Percentiles rank a stretch among this genome's conserved stretches.
Conservation (phyloP, 2,329 filamentous ascomycete genomes). For the Dactylellina cionopaga region DNA sequence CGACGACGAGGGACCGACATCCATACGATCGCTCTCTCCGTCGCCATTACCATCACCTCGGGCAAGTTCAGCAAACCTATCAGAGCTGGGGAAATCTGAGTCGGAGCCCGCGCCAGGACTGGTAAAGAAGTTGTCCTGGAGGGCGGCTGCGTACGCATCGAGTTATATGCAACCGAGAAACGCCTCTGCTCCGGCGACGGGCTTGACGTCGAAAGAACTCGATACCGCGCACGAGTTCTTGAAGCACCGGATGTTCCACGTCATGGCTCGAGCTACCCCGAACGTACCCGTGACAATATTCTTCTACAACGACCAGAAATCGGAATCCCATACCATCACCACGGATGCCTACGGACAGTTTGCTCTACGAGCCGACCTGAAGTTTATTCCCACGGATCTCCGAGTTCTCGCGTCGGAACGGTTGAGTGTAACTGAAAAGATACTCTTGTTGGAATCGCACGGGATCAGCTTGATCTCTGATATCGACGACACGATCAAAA, state of each 20-base stretch:
- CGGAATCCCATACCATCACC: conserved; percentile 82
- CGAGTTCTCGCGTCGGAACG: conserved; percentile 86
- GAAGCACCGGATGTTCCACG: conserved; percentile 86
- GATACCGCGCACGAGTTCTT: conserved; percentile 83
- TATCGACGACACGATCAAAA: conserved; percentile 97
- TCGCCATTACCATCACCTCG: conserved; percentile 54
- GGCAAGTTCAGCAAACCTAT: conserved; percentile 32
- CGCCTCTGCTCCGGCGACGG: conserved; percentile 28
- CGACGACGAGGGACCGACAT: conserved; percentile 61
- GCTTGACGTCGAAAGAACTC: conserved; percentile 78
- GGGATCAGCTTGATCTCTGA: conserved; percentile 96
- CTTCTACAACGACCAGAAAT: conserved; percentile 88
- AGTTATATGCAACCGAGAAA: conserved; percentile 41
- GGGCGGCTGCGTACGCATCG: conserved; percentile 38
- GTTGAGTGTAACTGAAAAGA: conserved; percentile 80
- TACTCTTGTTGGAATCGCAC: conserved; percentile 77
- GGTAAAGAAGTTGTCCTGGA: conserved; percentile 33
- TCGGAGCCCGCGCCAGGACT: conserved; percentile 55
- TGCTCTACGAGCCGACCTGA: conserved; percentile 77
- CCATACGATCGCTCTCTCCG: conserved; percentile 61
- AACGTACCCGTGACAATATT: conserved; percentile 86
- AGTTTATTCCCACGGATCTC: conserved; percentile 90
- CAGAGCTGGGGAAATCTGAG: conserved; percentile 26
- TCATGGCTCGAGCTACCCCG: conserved; percentile 83
- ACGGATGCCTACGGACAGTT: conserved; percentile 95